Conservation (phyloP, 1,139 yeast species). For the Yamadazyma oceani region DNA sequence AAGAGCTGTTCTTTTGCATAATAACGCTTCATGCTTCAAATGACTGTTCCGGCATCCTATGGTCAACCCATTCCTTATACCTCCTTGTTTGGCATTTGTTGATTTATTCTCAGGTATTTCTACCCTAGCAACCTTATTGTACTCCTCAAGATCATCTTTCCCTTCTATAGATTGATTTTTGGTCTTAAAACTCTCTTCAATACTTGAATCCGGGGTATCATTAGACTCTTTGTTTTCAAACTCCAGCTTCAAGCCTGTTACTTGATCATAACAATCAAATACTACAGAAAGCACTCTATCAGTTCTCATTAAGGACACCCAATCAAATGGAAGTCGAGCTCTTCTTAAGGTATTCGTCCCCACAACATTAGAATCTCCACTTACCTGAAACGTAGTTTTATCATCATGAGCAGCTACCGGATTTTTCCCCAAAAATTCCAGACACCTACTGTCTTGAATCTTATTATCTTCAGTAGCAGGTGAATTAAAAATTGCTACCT, state of each 20-base stretch:
- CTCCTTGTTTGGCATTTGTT: slow-evolving; percentile 13
- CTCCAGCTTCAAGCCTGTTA: neutral
- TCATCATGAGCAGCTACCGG: slow-evolving; percentile 21
- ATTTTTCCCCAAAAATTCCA: slow-evolving; percentile 11
- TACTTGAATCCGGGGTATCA: neutral
- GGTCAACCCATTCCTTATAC: slow-evolving; percentile 26
- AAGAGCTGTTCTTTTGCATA: slow-evolving; percentile 20
- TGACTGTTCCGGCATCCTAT: slow-evolving; percentile 29
- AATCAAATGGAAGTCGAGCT: slow-evolving; percentile 36
- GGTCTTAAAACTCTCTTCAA: slow-evolving; percentile 4
- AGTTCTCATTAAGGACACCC: slow-evolving; percentile 30
- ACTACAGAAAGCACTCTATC: slow-evolving; percentile 18
- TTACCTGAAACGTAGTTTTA: slow-evolving; percentile 30
- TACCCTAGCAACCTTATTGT: slow-evolving; percentile 17
- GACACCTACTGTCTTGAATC: neutral
- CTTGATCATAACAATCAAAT: slow-evolving; percentile 4
- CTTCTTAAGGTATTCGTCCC: slow-evolving; percentile 7
- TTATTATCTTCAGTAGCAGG: neutral
- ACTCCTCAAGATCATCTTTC: slow-evolving; percentile 21
- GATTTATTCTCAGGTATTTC: too few relatives aligned
- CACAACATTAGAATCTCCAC: neutral
- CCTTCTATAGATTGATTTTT: slow-evolving; percentile 21
- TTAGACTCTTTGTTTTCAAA: neutral
- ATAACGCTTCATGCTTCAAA: slow-evolving; percentile 19
- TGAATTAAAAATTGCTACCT: neutral